Evolutionary conservation across 768 basidiomycete genomes (phyloP).

Genomic region (Suillus spraguei): DNA sequence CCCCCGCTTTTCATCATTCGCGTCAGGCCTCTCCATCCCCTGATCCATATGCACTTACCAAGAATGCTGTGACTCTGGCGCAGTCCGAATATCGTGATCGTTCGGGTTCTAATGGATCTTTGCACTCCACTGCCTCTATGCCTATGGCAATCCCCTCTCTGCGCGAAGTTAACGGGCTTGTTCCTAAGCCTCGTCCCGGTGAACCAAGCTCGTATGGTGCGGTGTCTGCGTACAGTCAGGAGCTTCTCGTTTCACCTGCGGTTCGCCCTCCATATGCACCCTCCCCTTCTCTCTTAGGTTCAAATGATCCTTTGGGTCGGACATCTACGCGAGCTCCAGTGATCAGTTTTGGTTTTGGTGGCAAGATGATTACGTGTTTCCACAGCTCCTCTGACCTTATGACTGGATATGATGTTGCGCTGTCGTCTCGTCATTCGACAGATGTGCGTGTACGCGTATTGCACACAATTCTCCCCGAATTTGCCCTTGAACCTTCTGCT

Average conservation of each 20-base stretch:
- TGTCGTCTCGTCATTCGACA: slow-evolving; percentile 70
- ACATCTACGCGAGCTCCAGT: slow-evolving; percentile 75
- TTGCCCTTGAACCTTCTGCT: slow-evolving; percentile 55
- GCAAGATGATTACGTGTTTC: slow-evolving; percentile 87
- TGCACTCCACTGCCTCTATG: slow-evolving; percentile 34
- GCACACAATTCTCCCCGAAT: slow-evolving; percentile 69
- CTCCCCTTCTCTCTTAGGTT: slow-evolving; percentile 79
- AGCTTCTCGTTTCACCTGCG: slow-evolving; percentile 33
- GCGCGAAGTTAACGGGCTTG: slow-evolving; percentile 33
- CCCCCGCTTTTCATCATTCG: slow-evolving; percentile 24
- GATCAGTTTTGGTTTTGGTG: slow-evolving; percentile 93
- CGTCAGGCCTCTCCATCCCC: slow-evolving; percentile 26
- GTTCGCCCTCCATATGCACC: slow-evolving; percentile 72
- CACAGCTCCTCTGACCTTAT: slow-evolving; percentile 66
- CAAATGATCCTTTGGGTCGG: slow-evolving; percentile 81
- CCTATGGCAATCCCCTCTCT: slow-evolving; percentile 19
- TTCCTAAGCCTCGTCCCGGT: slow-evolving; percentile 20
- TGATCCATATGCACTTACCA: slow-evolving; percentile 42
- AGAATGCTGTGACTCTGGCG: slow-evolving; percentile 19
- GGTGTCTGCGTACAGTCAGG: slow-evolving; percentile 26
- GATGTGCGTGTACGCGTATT: slow-evolving; percentile 69
- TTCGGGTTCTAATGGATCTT: slow-evolving; percentile 49
- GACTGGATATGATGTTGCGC: slow-evolving; percentile 77
- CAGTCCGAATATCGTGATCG: slow-evolving; percentile 35
- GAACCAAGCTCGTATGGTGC: slow-evolving; percentile 22